Base-by-base conservation (phyloP, 495 filamentous ascomycete species). In the Xylaria flabelliformis region DNA sequence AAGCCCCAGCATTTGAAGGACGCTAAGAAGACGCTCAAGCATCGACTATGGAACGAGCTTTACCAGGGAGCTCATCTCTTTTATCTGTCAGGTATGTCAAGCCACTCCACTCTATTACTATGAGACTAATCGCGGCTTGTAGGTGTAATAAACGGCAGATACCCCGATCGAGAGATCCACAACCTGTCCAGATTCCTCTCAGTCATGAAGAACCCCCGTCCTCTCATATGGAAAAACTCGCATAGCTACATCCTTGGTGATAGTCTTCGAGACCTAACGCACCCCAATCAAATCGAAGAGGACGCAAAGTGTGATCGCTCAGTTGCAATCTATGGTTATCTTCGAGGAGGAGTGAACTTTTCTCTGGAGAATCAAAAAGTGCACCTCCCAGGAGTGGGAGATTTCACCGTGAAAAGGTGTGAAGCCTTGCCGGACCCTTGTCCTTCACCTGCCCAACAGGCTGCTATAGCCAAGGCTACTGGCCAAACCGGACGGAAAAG, bases 131-230 rank as follows among this genome's bases (percentile, higher is more conserved):
- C 17, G 36, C 97, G 97, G 80, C 85, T 98, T 21, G 94, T 92
- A n/a, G 96, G 96, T 70, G 94, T 99, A 15, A 90, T 97, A 71
- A 98, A 98, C 79, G 96, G 96, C 46, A 88, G 96, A 68, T 99
- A 99, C 82, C 96, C 96, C 29, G 96, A 99, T 78, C 90, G 96
- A 64, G 97, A 99, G 82, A 90, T 99, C 26, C 93, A 98, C 83
- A 99, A 99, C 73, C 82, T 99, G 5, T 95, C 93, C 17, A 88
- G 97, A 58, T 99, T 99, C 80, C 86, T 99, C 74, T 95, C 92
- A 4, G 94, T 99, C 75, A 98, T 98, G 97, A 99, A 99, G 85
- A 98, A 97, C 80, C 97, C 96, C 39, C 89, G 96, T 59, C 96
- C 96, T 6, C 83, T 99, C 7, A 85, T 98, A n/a, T 99, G 96